A percentile compares a stretch with the other conserved stretches of the same genome.
These are phyloP conservation scores for Fusarium secorum DNA, from an alignment of 2,329 filamentous ascomycete species.

Conservation along the genomic window DNA sequence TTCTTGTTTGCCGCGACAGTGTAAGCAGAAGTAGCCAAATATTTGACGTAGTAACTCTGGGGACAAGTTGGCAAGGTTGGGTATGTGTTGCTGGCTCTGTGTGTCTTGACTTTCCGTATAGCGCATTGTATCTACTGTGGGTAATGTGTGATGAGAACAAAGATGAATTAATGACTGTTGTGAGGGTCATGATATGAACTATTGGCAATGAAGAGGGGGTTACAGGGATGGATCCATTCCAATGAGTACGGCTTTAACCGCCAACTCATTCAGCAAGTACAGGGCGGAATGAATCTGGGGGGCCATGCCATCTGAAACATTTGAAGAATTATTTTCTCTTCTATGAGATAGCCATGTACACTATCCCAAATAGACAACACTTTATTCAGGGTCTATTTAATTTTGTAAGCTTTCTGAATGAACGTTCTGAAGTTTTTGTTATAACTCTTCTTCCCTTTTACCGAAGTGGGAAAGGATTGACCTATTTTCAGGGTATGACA, in stretches of 20 bases:
- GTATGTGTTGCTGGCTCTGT: neutral
- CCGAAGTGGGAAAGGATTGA: neutral
- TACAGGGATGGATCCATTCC: neutral
- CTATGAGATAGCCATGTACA: neutral
- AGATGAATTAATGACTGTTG: neutral
- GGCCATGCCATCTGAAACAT: neutral
- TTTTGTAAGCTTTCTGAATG: neutral
- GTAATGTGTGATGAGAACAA: neutral
- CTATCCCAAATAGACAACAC: neutral
- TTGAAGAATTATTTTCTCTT: neutral
- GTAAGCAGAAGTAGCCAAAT: conserved; percentile 23
- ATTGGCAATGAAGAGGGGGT: neutral
- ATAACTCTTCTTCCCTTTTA: neutral
- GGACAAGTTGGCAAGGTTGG: conserved; percentile 1
- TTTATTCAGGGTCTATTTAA: neutral
- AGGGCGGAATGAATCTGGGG: neutral
- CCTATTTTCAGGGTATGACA: neutral
- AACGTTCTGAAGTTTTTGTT: neutral
- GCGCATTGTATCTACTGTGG: neutral
- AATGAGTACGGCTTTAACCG: neutral
- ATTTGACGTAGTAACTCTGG: conserved; percentile 18
- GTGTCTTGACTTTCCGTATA: neutral
- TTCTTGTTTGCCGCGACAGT: conserved; percentile 12
- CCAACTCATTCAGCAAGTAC: neutral
- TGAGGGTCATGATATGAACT: neutral